Evolutionary conservation across 2,329 filamentous ascomycete species (phyloP).

Genomic region (Aspergillus viridinutans): DNA sequence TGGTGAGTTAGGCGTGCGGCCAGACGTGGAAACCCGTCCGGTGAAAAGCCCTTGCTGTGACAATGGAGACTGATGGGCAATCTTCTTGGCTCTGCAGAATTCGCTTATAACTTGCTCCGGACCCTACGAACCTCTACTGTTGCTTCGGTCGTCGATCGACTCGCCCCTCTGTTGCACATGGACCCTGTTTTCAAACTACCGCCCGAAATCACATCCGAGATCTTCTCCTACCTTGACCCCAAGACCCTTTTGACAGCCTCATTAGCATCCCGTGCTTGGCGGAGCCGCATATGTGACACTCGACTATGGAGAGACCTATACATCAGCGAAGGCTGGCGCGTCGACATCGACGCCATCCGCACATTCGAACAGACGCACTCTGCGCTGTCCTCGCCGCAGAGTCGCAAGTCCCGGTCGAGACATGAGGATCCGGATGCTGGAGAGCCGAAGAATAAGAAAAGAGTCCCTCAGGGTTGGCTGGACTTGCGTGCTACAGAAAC

Average conservation of each 20-base stretch:
- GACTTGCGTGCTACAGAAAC: conserved; percentile 33
- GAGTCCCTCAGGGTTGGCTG: conserved; percentile 44
- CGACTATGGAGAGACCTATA: conserved; percentile 85
- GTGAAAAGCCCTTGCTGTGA: neutral
- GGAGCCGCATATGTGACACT: conserved; percentile 72
- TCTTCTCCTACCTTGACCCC: conserved; percentile 81
- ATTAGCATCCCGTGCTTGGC: conserved; percentile 76
- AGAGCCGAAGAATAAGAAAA: conserved; percentile 52
- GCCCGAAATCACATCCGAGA: conserved; percentile 83
- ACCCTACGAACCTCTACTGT: conserved; percentile 76
- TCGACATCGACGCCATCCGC: conserved; percentile 61
- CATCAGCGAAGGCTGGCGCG: conserved; percentile 78
- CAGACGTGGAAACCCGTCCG: conserved; percentile 2
- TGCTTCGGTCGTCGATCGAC: conserved; percentile 71
- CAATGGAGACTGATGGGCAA: conserved; percentile 12
- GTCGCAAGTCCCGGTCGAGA: conserved; percentile 45
- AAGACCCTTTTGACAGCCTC: conserved; percentile 75
- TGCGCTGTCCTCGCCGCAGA: conserved; percentile 32
- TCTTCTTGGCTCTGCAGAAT: conserved; percentile 52
- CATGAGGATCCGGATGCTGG: conserved; percentile 46
- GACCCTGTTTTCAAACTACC: conserved; percentile 85
- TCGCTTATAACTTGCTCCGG: conserved; percentile 73
- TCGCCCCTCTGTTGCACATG: conserved; percentile 83
- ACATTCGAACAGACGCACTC: conserved; percentile 58
- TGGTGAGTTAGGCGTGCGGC: conserved; percentile 39